Base-by-base conservation (phyloP, 1,284 basidiomycete genomes). In the Rhodotorula sp. region DNA sequence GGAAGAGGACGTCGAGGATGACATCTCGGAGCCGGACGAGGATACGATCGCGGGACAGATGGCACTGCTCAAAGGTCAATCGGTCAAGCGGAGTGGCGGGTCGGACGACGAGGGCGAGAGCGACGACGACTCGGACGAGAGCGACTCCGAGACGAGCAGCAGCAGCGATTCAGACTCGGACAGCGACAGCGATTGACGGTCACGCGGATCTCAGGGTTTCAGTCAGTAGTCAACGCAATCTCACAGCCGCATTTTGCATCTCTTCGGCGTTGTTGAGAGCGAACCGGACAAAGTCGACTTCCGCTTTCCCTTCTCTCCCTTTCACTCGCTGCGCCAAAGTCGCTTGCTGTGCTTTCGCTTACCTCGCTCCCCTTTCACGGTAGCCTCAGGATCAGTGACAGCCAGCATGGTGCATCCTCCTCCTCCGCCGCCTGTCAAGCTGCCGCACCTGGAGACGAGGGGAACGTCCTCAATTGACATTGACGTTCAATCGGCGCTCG, bases 1-100 rank as follows among this genome's bases (percentile, higher is more conserved):
- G 9, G 82, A 88, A 20, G 83, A 81, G 15, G 82, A 81, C 0
- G 87, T 88, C 17, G 93, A 94, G 59, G 93, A 95, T 78, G 92
- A 94, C 68, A 97, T 97, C 72, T 95, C 92, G 0, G 94, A 96
- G 64, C 94, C 94, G 0, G 94, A 97, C 59, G 94, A 97, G 81
- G 94, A 96, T 81, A 86, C 89, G 32, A 83, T 99, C 57, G 96
- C 94, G 5, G 96, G 96, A 6, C 96, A 99, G 84, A 97, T 99
- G 94, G 94, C 95, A 4, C 86, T 89, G 60, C 95, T 99, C 92
- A 88, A 92, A 63, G 96, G 96, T 9, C 90, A 89, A 22, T 80
- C 87, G 49, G 94, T 98, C 65, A 95, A 94, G 85, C 66, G 73
- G 27, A 59, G 83, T 32, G 83, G 83, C 57, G 82, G 81, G 53